A percentile compares a stretch with the other conserved stretches of the same genome.
Evolutionary conservation across 2,329 filamentous ascomycete species (phyloP).

Genomic region (Pseudogymnoascus sp.): DNA sequence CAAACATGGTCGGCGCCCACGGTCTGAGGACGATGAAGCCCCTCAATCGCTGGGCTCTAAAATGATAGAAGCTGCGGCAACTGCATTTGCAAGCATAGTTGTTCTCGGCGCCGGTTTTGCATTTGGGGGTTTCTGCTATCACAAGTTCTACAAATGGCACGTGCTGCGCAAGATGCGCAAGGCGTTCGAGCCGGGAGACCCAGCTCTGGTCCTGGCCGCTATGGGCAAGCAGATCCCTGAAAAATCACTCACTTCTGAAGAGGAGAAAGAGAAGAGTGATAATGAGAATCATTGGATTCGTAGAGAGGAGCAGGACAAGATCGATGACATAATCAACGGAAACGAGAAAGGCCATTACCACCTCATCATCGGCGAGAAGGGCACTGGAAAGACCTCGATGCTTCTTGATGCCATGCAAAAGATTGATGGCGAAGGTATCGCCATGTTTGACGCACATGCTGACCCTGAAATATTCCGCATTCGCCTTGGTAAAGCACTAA

Average conservation of each 20-base stretch:
- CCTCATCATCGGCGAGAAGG: constrained; percentile 88
- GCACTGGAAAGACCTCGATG: constrained; percentile 95
- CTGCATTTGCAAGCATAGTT: constrained; percentile 65
- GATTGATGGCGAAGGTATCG: constrained; percentile 76
- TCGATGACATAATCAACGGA: constrained; percentile 78
- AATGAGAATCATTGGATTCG: constrained; percentile 62
- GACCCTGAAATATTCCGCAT: constrained; percentile 94
- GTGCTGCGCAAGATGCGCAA: constrained; percentile 89
- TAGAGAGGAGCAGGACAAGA: constrained; percentile 70
- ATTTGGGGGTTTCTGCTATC: constrained; percentile 66
- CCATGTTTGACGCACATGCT: constrained; percentile 94
- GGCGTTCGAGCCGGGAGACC: constrained; percentile 87
- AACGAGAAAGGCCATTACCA: constrained; percentile 73
- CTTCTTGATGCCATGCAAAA: constrained; percentile 91
- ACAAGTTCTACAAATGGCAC: constrained; percentile 78
- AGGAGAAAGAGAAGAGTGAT: background rate
- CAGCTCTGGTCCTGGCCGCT: constrained; percentile 73
- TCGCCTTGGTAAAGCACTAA: constrained; percentile 82
- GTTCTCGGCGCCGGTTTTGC: constrained; percentile 60
- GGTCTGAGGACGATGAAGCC: constrained; percentile 13
- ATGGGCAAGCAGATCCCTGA: constrained; percentile 48
- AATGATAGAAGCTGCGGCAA: constrained; percentile 67
- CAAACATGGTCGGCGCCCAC: constrained; percentile 9
- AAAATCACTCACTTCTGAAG: constrained; percentile 14
- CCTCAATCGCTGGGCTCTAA: constrained; percentile 34